A percentile compares a stretch with the other conserved stretches of the same genome.
Conservation (phyloP, 257 asterid species). For the Thymus quinquecostatus region DNA sequence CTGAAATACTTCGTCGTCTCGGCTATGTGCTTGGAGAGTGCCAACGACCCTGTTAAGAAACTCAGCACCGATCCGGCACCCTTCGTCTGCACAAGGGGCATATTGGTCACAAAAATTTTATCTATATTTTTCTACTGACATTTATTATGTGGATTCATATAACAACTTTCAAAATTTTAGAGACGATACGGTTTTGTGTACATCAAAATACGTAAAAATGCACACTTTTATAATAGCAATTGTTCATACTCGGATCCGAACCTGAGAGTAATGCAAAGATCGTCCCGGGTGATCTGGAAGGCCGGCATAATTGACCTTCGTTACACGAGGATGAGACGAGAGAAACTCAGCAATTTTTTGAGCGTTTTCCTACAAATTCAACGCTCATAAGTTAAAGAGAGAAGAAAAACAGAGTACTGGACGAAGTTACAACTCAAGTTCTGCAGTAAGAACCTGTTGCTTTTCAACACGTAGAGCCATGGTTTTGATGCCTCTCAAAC, state of each 20-base stretch:
- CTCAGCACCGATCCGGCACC: conserved; percentile 96
- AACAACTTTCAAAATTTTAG: too few relatives aligned
- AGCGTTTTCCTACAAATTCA: conserved; percentile 71
- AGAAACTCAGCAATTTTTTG: conserved; percentile 89
- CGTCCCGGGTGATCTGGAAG: conserved; percentile 76
- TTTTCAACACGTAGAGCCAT: conserved; percentile 89
- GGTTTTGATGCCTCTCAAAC: conserved; percentile 89
- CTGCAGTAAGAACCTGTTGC: conserved; percentile 59
- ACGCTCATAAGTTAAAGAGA: neutral
- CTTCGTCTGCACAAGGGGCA: conserved; percentile 58
- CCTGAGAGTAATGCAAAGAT: conserved; percentile 70
- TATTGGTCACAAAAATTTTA: neutral
- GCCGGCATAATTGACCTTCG: conserved; percentile 77
- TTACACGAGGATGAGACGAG: conserved; percentile 68
- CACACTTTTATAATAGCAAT: too few relatives aligned
- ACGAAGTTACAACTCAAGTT: neutral
- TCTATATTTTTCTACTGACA: too few relatives aligned
- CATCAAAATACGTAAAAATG: too few relatives aligned
- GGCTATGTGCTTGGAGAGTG: conserved; percentile 80
- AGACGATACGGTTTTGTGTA: too few relatives aligned
- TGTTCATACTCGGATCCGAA: neutral
- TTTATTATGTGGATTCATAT: too few relatives aligned
- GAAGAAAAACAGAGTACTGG: neutral
- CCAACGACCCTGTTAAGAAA: conserved; percentile 76
- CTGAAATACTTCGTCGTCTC: conserved; percentile 80